A percentile compares a stretch with the other conserved stretches of the same genome.
These are phyloP conservation scores for Angomonas desouzai DNA, from an alignment of 208 protist species.

Conservation along the genomic window DNA sequence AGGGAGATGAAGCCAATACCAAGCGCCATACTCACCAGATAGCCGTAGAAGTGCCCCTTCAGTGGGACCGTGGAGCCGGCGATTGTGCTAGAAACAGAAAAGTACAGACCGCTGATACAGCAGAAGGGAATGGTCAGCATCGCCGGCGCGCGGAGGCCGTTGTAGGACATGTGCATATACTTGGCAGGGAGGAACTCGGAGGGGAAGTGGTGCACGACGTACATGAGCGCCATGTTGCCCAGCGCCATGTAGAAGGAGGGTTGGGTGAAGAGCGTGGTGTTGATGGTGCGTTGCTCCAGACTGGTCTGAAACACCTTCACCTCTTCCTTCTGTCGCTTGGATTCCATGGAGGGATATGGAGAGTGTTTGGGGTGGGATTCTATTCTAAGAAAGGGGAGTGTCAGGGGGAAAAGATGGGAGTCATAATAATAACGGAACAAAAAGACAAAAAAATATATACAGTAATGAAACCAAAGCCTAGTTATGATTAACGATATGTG, in stretches of 20 bases:
- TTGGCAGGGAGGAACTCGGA: constrained; percentile 74
- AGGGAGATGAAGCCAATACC: constrained; percentile 67
- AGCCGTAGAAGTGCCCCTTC: constrained; percentile 65
- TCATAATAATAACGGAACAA: too few relatives aligned
- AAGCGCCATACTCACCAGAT: constrained; percentile 52
- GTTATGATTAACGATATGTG: too few relatives aligned
- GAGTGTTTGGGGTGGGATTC: too few relatives aligned
- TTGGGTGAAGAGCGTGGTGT: constrained; percentile 70
- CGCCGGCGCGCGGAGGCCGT: constrained; percentile 60
- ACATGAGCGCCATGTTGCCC: constrained; percentile 71
- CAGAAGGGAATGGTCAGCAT: constrained; percentile 81
- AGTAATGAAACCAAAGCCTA: too few relatives aligned
- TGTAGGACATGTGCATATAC: constrained; percentile 76
- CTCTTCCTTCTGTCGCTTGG: constrained; percentile 20
- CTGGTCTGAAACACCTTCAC: constrained; percentile 77
- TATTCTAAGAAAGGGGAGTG: neutral
- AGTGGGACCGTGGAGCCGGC: constrained; percentile 48
- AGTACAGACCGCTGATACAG: constrained; percentile 61
- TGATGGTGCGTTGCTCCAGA: constrained; percentile 65
- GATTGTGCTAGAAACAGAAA: constrained; percentile 70
- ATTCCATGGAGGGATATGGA: too few relatives aligned
- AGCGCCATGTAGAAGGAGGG: constrained; percentile 79
- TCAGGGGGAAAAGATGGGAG: too few relatives aligned
- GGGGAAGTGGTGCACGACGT: constrained; percentile 72
- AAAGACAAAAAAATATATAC: too few relatives aligned